phyloP scores from a whole-genome alignment of 805 yeast genomes.

The Kurtzmaniella cleridarum region DNA sequence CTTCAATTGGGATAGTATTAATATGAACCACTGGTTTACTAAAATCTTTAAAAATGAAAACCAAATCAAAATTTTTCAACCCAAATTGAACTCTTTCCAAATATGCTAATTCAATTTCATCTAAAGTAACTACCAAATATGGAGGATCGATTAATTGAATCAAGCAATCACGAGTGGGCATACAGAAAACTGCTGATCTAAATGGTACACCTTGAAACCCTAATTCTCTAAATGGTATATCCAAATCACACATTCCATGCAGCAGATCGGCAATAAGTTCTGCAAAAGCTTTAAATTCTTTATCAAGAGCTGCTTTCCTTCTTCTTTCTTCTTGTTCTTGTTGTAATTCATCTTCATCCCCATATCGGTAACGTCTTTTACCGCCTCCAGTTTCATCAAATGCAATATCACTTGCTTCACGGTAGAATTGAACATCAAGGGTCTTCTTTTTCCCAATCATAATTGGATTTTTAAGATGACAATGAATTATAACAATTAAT shows the following conservation, averaged over 20 bases:
- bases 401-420: conserved; percentile 94
- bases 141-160: conserved; percentile 94
- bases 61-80: conserved; percentile 90
- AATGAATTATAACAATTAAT: conserved; percentile 84
- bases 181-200: conserved; percentile 87
- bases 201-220: conserved; percentile 98
- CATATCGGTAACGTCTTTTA: conserved; percentile 81
- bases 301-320: conserved; percentile 83
- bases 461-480: conserved; percentile 87
- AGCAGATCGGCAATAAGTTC: conserved; percentile 89
- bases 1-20: conserved; percentile 90
- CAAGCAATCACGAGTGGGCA: conserved; percentile 96
- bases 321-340: conserved; percentile 98
- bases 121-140: conserved; percentile 82
- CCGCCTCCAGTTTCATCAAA: conserved; percentile 97
- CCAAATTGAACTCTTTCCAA: conserved; percentile 97
- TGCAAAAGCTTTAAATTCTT: conserved; percentile 84
- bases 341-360: conserved; percentile 97
- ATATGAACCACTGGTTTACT: conserved; percentile 82
- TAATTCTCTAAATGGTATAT: conserved; percentile 89
- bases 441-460: conserved; percentile 96
- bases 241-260: conserved; percentile 78
- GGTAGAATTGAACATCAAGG: conserved; percentile 89
- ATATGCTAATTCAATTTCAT: conserved; percentile 91
- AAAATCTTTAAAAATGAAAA: conserved; percentile 93